Evolutionary conservation across 1,284 basidiomycete species (phyloP), one percentile per base, ranked within the genome.

Genomic region (Leccinum pallidistipes): DNA sequence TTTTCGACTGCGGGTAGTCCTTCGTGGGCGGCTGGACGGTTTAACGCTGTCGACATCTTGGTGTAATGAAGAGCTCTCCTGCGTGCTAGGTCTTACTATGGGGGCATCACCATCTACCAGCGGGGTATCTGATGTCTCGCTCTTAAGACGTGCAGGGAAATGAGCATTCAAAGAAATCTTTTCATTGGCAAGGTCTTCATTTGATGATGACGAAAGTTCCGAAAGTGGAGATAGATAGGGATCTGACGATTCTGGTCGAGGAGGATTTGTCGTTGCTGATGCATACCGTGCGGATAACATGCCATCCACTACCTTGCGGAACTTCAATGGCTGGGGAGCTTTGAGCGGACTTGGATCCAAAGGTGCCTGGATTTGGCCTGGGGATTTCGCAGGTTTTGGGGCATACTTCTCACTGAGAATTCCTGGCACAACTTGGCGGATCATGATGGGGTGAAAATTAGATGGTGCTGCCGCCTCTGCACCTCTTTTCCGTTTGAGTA

Each of bases 1-100:
- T 65, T 83, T 85, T 32, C 86, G 81, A 31, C 76, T 68, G 36
- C 87, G 83, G 27, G 83, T 80, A 3, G 83, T 83, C 53, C 86
- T 81, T 43, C 84, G 80, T 11, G 75, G 71, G 43, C 62, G 66
- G 54, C 64, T 67, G 40, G 68, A 58, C 2, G 58, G 11, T 40
- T 62, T 45, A 2, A 66, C 55, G 21, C 27, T 11, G 2, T 62
- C 55, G 32, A 34, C 24, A 29, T 61, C 61, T 61, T 61, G 64
- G n/a, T 53, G 36, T 7, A 55, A 40, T 24, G 56, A 51, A 24
- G 57, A 40, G 14, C 11, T 56, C 18, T 58, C 18, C 27, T 38
- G 34, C 10, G 49, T 49, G 32, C 16, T 56, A 24, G 50, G 31
- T 38, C 56, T 57, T 5, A 21, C 34, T 12, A 47, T 51, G 9